Evolutionary conservation across 306 rosid genomes (phyloP), one percentile per base, ranked within the genome.

Genomic region (Rosa persica): DNA sequence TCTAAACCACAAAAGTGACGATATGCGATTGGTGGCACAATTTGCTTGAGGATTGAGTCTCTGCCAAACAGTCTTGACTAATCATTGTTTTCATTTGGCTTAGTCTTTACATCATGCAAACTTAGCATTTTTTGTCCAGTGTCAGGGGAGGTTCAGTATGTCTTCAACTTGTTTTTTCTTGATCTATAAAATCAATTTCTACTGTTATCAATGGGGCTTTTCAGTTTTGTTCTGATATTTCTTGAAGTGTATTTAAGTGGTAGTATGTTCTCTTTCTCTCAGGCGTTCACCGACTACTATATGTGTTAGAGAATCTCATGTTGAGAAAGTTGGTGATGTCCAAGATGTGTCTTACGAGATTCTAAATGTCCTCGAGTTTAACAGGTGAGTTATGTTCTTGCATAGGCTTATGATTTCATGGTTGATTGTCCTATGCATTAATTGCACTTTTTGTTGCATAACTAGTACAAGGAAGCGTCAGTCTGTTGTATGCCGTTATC

Each of bases 381-480:
- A 94, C 78, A 94, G 98, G 98, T 94, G 66, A 20, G 62, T n/a
- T 52, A 30, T 44, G 61, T 72, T 57, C 77, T 62, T 42, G 51
- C 42, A 60, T 48, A 60, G 30, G 67, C 52, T 62, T 75, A 57
- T 74, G 34, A 72, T 27, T 44, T 47, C 77, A 68, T 42, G 58
- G 66, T 80, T 54, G 64, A 74, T 64, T 58, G 22, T 34, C 1
- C 81, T 78, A n/a, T 57, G 85, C 27, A 68, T 76, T 62, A 58
- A 74, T 76, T 85, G 55, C 70, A 55, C 70, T 75, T 76, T 48
- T 64, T 85, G 80, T 70, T 83, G 65, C 23, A 51, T 61, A 80
- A 78, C 77, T 83, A 95, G 98, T 88, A 91, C 93, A 69, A 87
- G 98, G 89, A 95, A 95, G 90, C 98, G 98, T 55, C 98, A 95